Conservation (phyloP, 2,329 filamentous ascomycete species). For the Coleophoma crateriformis region DNA sequence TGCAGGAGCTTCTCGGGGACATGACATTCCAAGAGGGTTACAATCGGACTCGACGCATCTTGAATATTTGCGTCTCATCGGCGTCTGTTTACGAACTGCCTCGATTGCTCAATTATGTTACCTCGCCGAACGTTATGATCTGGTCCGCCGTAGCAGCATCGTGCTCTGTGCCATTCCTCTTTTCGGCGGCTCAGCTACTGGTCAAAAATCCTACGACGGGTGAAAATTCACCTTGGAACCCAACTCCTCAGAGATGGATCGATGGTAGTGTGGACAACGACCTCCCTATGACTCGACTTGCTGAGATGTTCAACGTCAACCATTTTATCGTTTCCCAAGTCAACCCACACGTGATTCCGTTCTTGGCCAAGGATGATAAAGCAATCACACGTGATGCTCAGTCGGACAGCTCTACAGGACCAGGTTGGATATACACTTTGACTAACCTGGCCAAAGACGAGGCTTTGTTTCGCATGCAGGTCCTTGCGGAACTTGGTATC, state of each 20-base stretch:
- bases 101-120: slow-evolving; percentile 84
- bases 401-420: slow-evolving; percentile 17
- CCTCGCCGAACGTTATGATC: slow-evolving; percentile 88
- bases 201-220: slow-evolving; percentile 82
- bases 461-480: slow-evolving; percentile 72
- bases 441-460: slow-evolving; percentile 75
- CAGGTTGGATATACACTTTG: slow-evolving; percentile 58
- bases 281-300: slow-evolving; percentile 80
- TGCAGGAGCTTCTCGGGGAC: slow-evolving; percentile 76
- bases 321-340: slow-evolving; percentile 98
- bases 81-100: slow-evolving; percentile 84
- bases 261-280: slow-evolving; percentile 95
- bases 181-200: slow-evolving; percentile 70
- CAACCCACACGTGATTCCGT: slow-evolving; percentile 88
- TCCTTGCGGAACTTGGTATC: slow-evolving; percentile 73
- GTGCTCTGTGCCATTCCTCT: slow-evolving; percentile 85
- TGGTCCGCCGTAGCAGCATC: slow-evolving; percentile 97
- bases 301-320: slow-evolving; percentile 97
- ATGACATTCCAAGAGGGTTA: slow-evolving; percentile 95
- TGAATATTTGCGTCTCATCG: slow-evolving; percentile 91
- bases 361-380: slow-evolving; percentile 68
- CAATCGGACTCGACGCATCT: slow-evolving; percentile 83
- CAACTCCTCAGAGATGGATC: slow-evolving; percentile 80
- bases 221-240: slow-evolving; percentile 76
- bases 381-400: slow-evolving; percentile 33